Evolutionary conservation across 2,329 filamentous ascomycete genomes (phyloP).

Genomic region (Venturia aucupariae): DNA sequence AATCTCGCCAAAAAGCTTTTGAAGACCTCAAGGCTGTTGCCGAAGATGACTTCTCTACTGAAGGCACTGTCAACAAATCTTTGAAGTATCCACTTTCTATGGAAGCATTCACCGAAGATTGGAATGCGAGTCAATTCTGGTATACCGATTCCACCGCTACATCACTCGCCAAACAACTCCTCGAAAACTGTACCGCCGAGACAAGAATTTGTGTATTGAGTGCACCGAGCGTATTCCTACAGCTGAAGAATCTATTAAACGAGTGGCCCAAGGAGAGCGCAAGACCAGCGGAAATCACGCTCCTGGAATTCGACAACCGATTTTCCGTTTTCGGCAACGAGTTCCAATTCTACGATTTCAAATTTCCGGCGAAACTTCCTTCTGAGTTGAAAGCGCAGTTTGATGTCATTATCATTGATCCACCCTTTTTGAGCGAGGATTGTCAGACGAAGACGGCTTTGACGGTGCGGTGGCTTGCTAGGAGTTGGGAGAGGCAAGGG

Average conservation of each 20-base stretch:
- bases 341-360: slow-evolving; percentile 67
- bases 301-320: slow-evolving; percentile 66
- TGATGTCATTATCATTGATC: slow-evolving; percentile 65
- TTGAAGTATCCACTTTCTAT: slow-evolving; percentile 42
- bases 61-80: background rate
- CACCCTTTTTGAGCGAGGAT: slow-evolving; percentile 70
- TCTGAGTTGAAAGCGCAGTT: slow-evolving; percentile 53
- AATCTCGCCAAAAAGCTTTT: slow-evolving; percentile 56
- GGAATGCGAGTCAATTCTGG: slow-evolving; percentile 81
- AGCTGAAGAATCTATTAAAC: slow-evolving; percentile 54
- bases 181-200: slow-evolving; percentile 49
- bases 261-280: slow-evolving; percentile 33
- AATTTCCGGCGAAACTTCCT: slow-evolving; percentile 57
- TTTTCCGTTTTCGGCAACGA: slow-evolving; percentile 62
- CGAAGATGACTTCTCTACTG: slow-evolving; percentile 43
- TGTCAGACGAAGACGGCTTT: slow-evolving; percentile 74
- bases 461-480: slow-evolving; percentile 65
- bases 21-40: slow-evolving; percentile 55
- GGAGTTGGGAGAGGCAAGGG: slow-evolving; percentile 29
- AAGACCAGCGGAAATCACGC: slow-evolving; percentile 45
- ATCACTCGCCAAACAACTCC: slow-evolving; percentile 53
- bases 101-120: slow-evolving; percentile 68
- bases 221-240: slow-evolving; percentile 68
- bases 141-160: slow-evolving; percentile 65
- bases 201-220: slow-evolving; percentile 61